Evolutionary conservation across 2,329 filamentous ascomycete genomes (phyloP).

Genomic region (Colletotrichum limetticola): DNA sequence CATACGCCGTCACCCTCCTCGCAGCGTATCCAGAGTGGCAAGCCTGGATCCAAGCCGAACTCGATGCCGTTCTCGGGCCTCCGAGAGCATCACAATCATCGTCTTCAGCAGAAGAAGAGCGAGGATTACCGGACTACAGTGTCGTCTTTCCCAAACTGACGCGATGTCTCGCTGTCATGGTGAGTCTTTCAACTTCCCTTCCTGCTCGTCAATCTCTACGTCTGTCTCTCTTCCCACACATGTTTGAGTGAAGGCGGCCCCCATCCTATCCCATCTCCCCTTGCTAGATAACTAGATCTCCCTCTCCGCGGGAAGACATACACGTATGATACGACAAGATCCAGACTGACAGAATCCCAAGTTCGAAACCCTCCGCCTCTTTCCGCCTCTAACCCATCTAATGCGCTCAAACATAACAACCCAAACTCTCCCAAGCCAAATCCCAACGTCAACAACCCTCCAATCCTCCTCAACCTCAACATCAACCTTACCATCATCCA

Average conservation of each 20-base stretch:
- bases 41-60: conserved; percentile 62
- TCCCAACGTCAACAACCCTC: neutral
- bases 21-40: conserved; percentile 59
- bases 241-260: too few species aligned
- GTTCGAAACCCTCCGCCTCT: conserved; percentile 4
- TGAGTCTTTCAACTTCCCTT: conserved; percentile 18
- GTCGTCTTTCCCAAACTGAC: conserved; percentile 54
- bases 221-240: too few species aligned
- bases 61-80: conserved; percentile 41
- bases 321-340: too few species aligned
- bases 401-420: neutral
- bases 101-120: too few species aligned
- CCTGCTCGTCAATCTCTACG: too few species aligned
- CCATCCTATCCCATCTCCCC: too few species aligned
- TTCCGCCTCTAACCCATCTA: neutral
- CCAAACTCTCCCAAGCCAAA: neutral
- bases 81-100: too few species aligned
- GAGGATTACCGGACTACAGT: conserved; percentile 45
- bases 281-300: too few species aligned
- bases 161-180: conserved; percentile 58
- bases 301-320: too few species aligned
- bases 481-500: conserved; percentile 26
- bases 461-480: neutral
- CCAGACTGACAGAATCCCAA: neutral
- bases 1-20: conserved; percentile 59